Evolutionary conservation across 345 rosid genomes (phyloP).

Genomic region (Microthlaspi erraticum): DNA sequence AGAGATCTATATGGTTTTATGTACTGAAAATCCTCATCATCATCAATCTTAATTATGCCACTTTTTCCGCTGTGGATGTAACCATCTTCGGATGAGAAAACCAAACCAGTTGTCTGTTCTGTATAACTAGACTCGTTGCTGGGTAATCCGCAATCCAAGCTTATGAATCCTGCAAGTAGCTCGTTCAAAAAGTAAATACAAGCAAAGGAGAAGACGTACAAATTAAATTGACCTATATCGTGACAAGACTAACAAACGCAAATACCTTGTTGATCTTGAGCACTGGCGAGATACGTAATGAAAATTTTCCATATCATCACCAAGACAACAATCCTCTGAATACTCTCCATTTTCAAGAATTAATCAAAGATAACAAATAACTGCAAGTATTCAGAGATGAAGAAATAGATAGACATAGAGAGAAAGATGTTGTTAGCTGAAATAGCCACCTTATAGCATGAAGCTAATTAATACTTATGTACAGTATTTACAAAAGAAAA

Average conservation of each 20-base stretch:
- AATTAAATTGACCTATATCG: neutral
- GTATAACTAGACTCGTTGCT: slow-evolving; percentile 8
- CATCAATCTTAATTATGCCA: neutral
- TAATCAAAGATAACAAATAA: neutral
- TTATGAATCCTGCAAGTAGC: neutral
- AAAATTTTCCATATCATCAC: neutral
- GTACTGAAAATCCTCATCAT: neutral
- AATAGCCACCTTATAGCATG: no score
- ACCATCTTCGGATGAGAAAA: neutral
- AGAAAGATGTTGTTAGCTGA: no score
- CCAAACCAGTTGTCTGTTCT: neutral
- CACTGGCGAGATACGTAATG: neutral
- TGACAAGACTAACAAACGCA: neutral
- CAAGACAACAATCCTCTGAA: neutral
- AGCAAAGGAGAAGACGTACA: neutral
- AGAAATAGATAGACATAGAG: no score
- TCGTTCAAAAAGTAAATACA: neutral
- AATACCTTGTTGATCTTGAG: neutral
- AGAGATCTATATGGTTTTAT: neutral
- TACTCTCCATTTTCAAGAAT: neutral
- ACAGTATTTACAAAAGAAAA: no score
- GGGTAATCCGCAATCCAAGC: slow-evolving; percentile 6
- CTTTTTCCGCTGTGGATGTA: neutral
- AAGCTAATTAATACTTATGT: no score
- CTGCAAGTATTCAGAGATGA: neutral